Percentiles rank a stretch among this genome's conserved stretches.
Evolutionary conservation across 2,329 filamentous ascomycete genomes (phyloP).

Genomic region (Hypoxylon sp.): DNA sequence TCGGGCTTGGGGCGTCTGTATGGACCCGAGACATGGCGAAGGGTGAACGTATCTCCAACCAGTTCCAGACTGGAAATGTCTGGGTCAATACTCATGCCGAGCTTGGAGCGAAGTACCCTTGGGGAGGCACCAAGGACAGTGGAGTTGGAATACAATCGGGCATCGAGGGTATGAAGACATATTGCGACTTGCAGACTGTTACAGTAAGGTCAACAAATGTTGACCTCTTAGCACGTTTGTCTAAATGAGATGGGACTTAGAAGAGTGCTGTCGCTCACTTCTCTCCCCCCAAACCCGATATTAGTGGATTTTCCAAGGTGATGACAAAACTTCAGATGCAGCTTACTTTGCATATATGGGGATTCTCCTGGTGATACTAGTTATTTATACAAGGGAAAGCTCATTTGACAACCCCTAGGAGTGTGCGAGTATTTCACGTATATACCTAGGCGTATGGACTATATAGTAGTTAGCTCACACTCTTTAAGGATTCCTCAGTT

Average conservation of each 20-base stretch:
- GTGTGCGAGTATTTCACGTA: no score
- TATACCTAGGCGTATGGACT: no score
- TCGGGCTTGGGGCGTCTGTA: conserved; percentile 67
- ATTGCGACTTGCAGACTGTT: conserved; percentile 49
- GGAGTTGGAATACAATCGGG: conserved; percentile 64
- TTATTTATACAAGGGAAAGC: no score
- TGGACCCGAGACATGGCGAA: conserved; percentile 63
- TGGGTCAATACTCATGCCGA: conserved; percentile 65
- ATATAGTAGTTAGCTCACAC: no score
- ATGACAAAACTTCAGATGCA: background rate
- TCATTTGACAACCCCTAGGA: no score
- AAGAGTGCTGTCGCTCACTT: background rate
- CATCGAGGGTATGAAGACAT: conserved; percentile 55
- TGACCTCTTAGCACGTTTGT: background rate
- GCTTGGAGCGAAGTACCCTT: conserved; percentile 56
- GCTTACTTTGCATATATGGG: background rate
- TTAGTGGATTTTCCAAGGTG: no score
- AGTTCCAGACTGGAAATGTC: conserved; percentile 65
- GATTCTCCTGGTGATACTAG: background rate
- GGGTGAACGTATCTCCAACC: conserved; percentile 60
- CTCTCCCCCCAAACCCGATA: background rate
- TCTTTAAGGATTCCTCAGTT: no score
- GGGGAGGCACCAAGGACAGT: conserved; percentile 66
- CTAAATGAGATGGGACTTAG: background rate
- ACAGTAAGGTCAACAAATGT: background rate